A percentile compares a stretch with the other conserved stretches of the same genome.
Evolutionary conservation across 139 green algal genomes (phyloP).

Genomic region (Picochlorum sp.): DNA sequence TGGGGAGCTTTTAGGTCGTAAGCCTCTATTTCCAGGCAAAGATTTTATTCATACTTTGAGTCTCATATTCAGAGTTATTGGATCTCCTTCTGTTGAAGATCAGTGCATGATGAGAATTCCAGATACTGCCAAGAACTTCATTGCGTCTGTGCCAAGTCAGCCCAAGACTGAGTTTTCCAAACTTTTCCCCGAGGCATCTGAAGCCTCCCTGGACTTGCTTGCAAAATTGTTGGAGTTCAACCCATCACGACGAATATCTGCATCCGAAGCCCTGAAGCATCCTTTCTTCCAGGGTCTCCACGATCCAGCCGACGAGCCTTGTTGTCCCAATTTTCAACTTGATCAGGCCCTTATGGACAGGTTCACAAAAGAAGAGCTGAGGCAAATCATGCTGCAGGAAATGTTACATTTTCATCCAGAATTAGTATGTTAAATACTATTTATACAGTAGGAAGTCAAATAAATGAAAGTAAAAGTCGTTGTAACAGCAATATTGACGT

Average conservation of each 20-base stretch:
- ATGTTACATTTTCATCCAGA: constrained; percentile 23
- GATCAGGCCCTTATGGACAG: constrained; percentile 30
- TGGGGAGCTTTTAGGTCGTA: constrained; percentile 25
- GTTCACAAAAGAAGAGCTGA: background rate
- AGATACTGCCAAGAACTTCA: constrained; percentile 10
- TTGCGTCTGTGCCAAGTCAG: constrained; percentile 14
- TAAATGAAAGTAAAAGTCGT: too few species aligned
- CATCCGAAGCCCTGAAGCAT: constrained; percentile 70
- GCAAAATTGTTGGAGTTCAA: constrained; percentile 75
- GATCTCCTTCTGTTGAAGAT: constrained; percentile 4
- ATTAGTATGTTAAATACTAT: constrained; percentile 5
- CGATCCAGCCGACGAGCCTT: constrained; percentile 58
- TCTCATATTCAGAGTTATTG: constrained; percentile 67
- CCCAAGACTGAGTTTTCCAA: constrained; percentile 1
- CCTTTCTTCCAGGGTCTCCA: constrained; percentile 63
- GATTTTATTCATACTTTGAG: constrained; percentile 92
- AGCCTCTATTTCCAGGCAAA: constrained; percentile 72
- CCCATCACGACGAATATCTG: constrained; percentile 57
- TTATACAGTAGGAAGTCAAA: too few species aligned
- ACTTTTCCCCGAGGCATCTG: constrained; percentile 60
- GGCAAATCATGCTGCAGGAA: constrained; percentile 11
- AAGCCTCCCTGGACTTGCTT: constrained; percentile 71
- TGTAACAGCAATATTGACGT: too few species aligned
- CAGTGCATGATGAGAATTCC: background rate
- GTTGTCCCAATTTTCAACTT: background rate